Evolutionary conservation across 2,329 filamentous ascomycete genomes (phyloP), one percentile per base, ranked within the genome.

Genomic region (Exophiala bonariae): DNA sequence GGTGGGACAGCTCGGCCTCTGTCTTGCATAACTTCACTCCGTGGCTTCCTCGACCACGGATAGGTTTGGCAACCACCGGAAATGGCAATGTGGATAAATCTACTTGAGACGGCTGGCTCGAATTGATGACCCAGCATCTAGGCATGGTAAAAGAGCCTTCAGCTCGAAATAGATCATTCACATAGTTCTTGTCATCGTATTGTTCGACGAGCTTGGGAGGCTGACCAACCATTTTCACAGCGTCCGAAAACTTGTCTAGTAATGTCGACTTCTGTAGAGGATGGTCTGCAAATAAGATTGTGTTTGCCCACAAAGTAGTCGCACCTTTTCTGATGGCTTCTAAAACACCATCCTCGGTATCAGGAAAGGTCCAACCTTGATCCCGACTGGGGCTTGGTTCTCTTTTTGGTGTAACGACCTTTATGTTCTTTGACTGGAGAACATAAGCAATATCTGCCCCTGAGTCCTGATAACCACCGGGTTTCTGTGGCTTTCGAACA

Each of bases 281-380:
- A 56, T 78, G 75, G 0, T 66, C 64, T 0, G 66, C 64, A 53
- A 78, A 78, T 1, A 78, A 57, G 32, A 78, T 71, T 0, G 75
- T 78, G 51, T 78, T 78, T 1, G 73, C 72, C 73, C 74, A 78
- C 3, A 78, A 58, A 52, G 73, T 68, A 1, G 69, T 77, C 0
- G 70, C 69, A 0, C 72, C 71, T 30, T 59, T 58, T 2, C 65
- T 41, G 1, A 76, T 41, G 1, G 73, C 74, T 3, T 59, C 47
- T 1, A 68, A 35, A n/a, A 75, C 70, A 1, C 71, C 71, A 3
- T 61, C 61, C 47, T 73, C 68, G 6, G 67, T 71, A 48, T 75
- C 72, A 2, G 72, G 65, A 46, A 72, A 75, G 35, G 64, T 67
- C 71, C 71, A 75, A 3, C 65, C 64, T 26, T 58, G 41, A 3